Evolutionary conservation across 2,329 filamentous ascomycete species (phyloP), one percentile per base, ranked within the genome.

Genomic region (Aciculosporium take): DNA sequence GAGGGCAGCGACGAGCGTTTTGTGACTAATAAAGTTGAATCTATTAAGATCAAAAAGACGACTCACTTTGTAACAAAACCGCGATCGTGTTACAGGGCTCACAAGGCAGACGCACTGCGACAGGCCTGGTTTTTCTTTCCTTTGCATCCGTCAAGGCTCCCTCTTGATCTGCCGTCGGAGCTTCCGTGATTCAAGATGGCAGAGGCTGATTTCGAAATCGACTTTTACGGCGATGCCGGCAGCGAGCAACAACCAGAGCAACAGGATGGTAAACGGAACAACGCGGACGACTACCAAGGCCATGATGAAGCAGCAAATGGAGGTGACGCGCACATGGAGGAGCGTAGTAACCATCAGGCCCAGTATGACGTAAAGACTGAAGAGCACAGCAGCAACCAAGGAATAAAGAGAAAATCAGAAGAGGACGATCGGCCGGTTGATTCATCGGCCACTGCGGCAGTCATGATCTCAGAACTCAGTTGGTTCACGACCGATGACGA

Each of bases 401-500:
- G 74, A 9, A 65, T 69, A 6, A 80, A 80, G 61, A 66, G 74
- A 43, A 79, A 79, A 57, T 68, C 71, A 41, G 70, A 67, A 8
- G 72, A 73, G 3, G 74, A 77, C 45, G 72, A 76, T 23, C 57
- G 74, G 20, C 69, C 71, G 4, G 66, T 78, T 38, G 76, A 81
- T 46, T 67, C 71, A 2, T 66, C 66, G 42, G 75, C 76, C 2
- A 79, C 75, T 1, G 69, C 78, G 20, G 87, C 88, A 0, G 64
- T 96, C 24, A 77, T 94, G 59, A 76, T 96, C 41, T 88, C 85
- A 3, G 91, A 96, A 38, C 68, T 98, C 8, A 83, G 84, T 59
- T 98, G 91, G 91, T 96, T 89, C 89, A 88, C 80, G 24, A 94
- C 84, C 2, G 91, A 98, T 56, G 91, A 98, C 55, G 87, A 96